These are phyloP conservation scores for Ustilago vetiveriae DNA, from an alignment of 1,284 basidiomycete genomes.

Conservation along the genomic window DNA sequence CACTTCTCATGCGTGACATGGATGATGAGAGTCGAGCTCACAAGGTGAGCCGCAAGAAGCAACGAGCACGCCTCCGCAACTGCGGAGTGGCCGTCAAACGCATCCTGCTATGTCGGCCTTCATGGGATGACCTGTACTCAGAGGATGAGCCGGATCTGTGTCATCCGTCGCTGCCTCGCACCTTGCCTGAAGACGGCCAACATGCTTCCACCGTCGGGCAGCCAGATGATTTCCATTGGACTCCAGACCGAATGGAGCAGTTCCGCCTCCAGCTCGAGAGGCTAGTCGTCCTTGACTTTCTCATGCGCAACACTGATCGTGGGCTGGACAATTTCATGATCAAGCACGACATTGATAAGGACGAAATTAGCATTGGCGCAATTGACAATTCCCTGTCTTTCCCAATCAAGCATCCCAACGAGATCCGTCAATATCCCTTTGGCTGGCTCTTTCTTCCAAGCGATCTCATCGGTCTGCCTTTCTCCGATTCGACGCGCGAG, in stretches of 20 bases:
- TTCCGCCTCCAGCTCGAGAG: constrained; percentile 89
- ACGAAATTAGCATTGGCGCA: constrained; percentile 78
- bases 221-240: constrained; percentile 77
- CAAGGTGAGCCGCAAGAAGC: constrained; percentile 55
- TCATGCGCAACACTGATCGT: constrained; percentile 82
- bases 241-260: constrained; percentile 76
- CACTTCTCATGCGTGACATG: constrained; percentile 72
- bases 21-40: constrained; percentile 76
- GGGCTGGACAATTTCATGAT: constrained; percentile 69
- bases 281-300: constrained; percentile 74
- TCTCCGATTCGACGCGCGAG: constrained; percentile 78
- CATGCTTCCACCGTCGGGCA: constrained; percentile 1
- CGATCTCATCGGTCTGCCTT: constrained; percentile 77
- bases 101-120: constrained; percentile 72
- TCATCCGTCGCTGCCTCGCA: constrained; percentile 70
- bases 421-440: constrained; percentile 89
- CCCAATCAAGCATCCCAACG: constrained; percentile 77
- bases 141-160: constrained; percentile 41
- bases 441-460: constrained; percentile 87
- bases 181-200: constrained; percentile 22
- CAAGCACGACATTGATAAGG: constrained; percentile 74
- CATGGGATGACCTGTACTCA: constrained; percentile 74
- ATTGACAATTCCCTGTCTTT: constrained; percentile 94
- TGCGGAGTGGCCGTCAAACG: constrained; percentile 59
- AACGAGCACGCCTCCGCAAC: constrained; percentile 54